phyloP scores from a whole-genome alignment of 148 eudicot species.

The Arctostaphylos glauca region DNA sequence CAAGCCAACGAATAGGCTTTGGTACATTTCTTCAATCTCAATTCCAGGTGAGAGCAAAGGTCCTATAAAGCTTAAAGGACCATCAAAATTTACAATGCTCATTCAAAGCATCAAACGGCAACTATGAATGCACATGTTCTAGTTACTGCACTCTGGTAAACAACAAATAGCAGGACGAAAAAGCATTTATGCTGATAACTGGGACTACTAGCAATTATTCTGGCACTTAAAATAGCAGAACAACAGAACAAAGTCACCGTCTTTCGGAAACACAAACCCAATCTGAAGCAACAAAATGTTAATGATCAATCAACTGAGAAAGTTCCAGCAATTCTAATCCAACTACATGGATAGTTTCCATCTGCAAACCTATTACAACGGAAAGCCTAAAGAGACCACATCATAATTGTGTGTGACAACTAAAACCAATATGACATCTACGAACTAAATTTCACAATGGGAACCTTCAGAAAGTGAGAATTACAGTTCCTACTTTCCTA shows the following conservation, averaged over 20 bases:
- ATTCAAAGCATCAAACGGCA: background rate
- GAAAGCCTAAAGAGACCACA: background rate
- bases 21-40: too few species aligned
- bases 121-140: background rate
- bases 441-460: slow-evolving; percentile 26
- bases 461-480: slow-evolving; percentile 14
- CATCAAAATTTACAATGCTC: background rate
- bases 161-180: background rate
- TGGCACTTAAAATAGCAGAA: background rate
- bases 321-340: slow-evolving; percentile 4
- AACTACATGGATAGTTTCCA: slow-evolving; percentile 2
- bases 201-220: background rate
- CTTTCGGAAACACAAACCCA: background rate
- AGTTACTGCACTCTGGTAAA: background rate
- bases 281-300: slow-evolving; percentile 10
- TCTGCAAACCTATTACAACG: slow-evolving; percentile 5
- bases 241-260: background rate
- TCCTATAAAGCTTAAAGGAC: too few species aligned
- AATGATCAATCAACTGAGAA: slow-evolving; percentile 2
- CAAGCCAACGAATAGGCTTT: background rate
- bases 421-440: slow-evolving; percentile 27
- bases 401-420: slow-evolving; percentile 18
- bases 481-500: slow-evolving; percentile 15
- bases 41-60: too few species aligned
- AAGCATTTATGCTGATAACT: background rate